Evolutionary conservation across 164 flowering plant species (phyloP).

Genomic region (Echeveria elegans): DNA sequence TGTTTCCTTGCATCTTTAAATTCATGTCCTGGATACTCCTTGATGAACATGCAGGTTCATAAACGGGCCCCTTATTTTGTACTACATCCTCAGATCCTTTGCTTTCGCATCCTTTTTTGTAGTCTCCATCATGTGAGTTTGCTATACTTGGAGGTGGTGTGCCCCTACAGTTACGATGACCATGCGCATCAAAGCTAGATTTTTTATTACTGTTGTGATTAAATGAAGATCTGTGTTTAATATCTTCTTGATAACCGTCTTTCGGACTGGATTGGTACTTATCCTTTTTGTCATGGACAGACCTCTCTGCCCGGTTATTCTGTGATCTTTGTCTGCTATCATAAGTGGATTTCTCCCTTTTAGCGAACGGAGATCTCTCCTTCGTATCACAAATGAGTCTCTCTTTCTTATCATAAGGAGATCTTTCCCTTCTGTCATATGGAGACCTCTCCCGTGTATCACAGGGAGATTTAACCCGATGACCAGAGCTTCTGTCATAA

Average conservation of each 20-base stretch:
- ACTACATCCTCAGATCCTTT: not conserved
- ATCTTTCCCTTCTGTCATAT: slow-evolving; percentile 30
- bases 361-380: slow-evolving; percentile 9
- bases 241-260: slow-evolving; percentile 6
- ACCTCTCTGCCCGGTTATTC: slow-evolving; percentile 5
- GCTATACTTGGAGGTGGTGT: not conserved
- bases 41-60: not conserved
- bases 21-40: slow-evolving; percentile 10
- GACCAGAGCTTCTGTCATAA: slow-evolving; percentile 42
- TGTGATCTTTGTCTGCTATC: slow-evolving; percentile 9
- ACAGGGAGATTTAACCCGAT: slow-evolving; percentile 26
- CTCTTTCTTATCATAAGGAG: slow-evolving; percentile 37
- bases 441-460: slow-evolving; percentile 32
- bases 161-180: slow-evolving; percentile 3
- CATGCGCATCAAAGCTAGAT: not conserved
- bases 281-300: slow-evolving; percentile 4
- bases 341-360: slow-evolving; percentile 11
- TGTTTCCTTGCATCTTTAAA: slow-evolving; percentile 15
- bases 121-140: not conserved
- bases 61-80: not conserved
- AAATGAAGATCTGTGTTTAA: slow-evolving; percentile 6
- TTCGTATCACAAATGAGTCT: slow-evolving; percentile 37
- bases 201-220: not conserved
- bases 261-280: slow-evolving; percentile 4
- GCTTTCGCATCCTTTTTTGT: not conserved